These are phyloP conservation scores for Quercus tomentella DNA, from an alignment of 331 rosid genomes.

Conservation along the genomic window DNA sequence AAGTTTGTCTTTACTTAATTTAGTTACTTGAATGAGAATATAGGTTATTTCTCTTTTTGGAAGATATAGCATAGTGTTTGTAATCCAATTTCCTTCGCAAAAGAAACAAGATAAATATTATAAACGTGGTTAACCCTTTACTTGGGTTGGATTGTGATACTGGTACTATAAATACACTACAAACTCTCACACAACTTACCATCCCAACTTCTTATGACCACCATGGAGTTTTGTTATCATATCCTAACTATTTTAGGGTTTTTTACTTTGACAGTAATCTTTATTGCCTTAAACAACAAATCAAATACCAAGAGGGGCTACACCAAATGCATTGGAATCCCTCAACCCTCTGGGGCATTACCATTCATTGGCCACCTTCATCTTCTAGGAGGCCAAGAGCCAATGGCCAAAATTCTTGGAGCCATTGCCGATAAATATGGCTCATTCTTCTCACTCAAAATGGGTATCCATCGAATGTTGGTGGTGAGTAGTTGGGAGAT, in stretches of 20 bases:
- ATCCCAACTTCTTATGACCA: neutral
- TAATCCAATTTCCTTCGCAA: too few species aligned
- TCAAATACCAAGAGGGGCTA: neutral
- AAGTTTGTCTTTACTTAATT: too few species aligned
- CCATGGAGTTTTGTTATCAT: slow-evolving; percentile 27
- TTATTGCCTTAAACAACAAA: neutral
- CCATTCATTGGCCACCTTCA: slow-evolving; percentile 68
- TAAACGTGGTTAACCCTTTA: too few species aligned
- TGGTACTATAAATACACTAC: too few species aligned
- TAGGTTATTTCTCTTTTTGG: too few species aligned
- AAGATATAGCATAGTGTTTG: too few species aligned
- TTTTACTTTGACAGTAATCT: slow-evolving; percentile 3
- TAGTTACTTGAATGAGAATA: too few species aligned
- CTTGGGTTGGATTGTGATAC: too few species aligned
- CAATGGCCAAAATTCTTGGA: slow-evolving; percentile 40
- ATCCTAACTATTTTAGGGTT: slow-evolving; percentile 4
- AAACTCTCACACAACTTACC: neutral
- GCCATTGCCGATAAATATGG: slow-evolving; percentile 45
- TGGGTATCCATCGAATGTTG: slow-evolving; percentile 33
- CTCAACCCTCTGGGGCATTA: slow-evolving; percentile 37
- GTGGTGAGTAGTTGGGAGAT: slow-evolving; percentile 40
- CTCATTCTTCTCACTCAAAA: slow-evolving; percentile 37
- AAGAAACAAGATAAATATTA: too few species aligned
- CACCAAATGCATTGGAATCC: neutral
- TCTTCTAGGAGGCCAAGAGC: slow-evolving; percentile 31